Evolutionary conservation across 2,329 filamentous ascomycete species (phyloP), one percentile per base, ranked within the genome.

Genomic region (Sporothrix pallida): DNA sequence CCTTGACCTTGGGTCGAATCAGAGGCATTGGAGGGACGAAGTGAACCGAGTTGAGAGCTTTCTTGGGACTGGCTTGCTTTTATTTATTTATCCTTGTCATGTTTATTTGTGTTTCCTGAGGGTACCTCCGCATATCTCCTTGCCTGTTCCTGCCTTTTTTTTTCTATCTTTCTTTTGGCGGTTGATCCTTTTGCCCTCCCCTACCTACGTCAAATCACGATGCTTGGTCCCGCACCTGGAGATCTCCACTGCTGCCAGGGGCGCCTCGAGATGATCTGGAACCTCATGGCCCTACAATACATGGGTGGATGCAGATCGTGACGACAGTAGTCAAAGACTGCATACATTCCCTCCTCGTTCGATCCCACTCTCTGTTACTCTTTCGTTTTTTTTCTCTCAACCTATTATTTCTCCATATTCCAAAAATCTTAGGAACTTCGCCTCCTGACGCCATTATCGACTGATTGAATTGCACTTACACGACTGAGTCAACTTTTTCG

Each of bases 311-410:
- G 44, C 20, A 6, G 20, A 31, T 68, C 63, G 44, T 68, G 63
- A 68, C 44, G 63, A 50, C 46, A 68, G 20, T 50, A 13, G 63
- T 31, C 63, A 50, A 68, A 68, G 63, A 31, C 63, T 63, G 20
- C 62, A 48, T n/a, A 48, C 15, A 46, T 48, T 8, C 20, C 63
- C 44, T 46, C 17, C 4, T 23, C 63, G 12, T 17, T 26, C 31
- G 20, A 10, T n/a, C 23, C 63, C 31, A n/a, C 20, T 2, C 63
- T 23, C 23, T 26, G 56, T n/a, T 37, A 7, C 31, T 7, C 31
- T 37, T 37, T 23, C 26, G 5, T 6, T 17, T 63, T 44, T 26
- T n/a, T 17, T 65, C 31, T 65, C 37, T 42, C 10, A 17, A 42
- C 13, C 20, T 54, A 15, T 26, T n/a, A 1, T 13, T 7, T 37